Conservation (phyloP, 257 asterid genomes). For the Penstemon eatonii region DNA sequence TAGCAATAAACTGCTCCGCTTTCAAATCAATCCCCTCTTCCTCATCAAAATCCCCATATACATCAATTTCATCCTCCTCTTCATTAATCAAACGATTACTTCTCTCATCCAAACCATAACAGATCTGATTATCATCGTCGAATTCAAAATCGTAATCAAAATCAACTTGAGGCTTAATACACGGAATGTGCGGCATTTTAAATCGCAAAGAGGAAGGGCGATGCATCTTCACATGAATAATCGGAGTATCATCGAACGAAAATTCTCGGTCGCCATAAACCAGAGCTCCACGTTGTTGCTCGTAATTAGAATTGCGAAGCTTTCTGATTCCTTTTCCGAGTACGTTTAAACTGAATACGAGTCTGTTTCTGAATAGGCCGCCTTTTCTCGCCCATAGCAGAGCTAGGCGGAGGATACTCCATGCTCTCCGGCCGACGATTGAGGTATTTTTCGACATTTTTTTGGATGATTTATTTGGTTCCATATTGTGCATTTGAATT, state of each 20-base stretch:
- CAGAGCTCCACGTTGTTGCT: conserved; percentile 28
- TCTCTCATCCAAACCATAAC: not conserved
- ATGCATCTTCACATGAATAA: conserved; percentile 58
- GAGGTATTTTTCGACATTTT: conserved; percentile 39
- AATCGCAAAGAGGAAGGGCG: conserved; percentile 59
- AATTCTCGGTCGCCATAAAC: conserved; percentile 71
- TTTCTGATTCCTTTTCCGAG: conserved; percentile 38
- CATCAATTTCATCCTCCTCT: conserved; percentile 12
- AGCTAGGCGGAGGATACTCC: conserved; percentile 56
- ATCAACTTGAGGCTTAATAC: conserved; percentile 59
- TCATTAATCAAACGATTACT: not conserved
- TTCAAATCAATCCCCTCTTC: conserved; percentile 65
- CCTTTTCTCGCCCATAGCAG: conserved; percentile 65
- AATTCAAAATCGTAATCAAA: conserved; percentile 45
- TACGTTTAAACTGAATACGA: conserved; percentile 29
- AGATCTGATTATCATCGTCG: not conserved
- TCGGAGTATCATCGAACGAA: conserved; percentile 67
- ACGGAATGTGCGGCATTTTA: conserved; percentile 67
- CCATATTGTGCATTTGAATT: not conserved
- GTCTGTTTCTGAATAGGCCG: conserved; percentile 41
- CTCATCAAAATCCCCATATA: conserved; percentile 30
- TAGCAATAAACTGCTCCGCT: conserved; percentile 76
- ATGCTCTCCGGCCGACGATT: conserved; percentile 38
- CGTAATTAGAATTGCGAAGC: conserved; percentile 32
- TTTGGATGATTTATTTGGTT: not conserved